A percentile compares a stretch with the other conserved stretches of the same genome.
Evolutionary conservation across 345 rosid genomes (phyloP).

Genomic region (Limnanthes douglasii): DNA sequence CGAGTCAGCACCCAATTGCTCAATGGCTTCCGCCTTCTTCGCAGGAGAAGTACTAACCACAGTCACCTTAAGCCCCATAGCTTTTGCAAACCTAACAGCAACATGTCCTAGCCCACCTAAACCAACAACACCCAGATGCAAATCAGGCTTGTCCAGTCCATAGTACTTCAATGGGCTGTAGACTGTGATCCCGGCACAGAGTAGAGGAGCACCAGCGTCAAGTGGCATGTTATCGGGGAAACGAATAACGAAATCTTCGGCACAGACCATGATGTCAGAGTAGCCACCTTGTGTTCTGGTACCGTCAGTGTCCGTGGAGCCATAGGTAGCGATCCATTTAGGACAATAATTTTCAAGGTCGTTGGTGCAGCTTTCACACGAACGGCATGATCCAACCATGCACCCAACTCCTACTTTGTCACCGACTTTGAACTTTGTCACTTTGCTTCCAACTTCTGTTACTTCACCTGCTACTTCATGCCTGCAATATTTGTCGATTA

Average conservation of each 20-base stretch:
- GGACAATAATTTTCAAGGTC: constrained; percentile 41
- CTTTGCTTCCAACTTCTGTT: constrained; percentile 35
- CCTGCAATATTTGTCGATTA: no score
- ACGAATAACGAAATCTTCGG: constrained; percentile 24
- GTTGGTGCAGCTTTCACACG: constrained; percentile 26
- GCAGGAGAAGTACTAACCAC: constrained; percentile 44
- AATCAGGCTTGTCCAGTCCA: constrained; percentile 26
- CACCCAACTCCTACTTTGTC: constrained; percentile 53
- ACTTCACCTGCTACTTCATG: constrained; percentile 47
- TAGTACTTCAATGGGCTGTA: constrained; percentile 31
- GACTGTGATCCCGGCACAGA: constrained; percentile 54
- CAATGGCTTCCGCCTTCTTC: constrained; percentile 42
- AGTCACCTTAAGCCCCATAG: constrained; percentile 47
- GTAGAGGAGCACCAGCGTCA: constrained; percentile 38
- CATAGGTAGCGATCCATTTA: constrained; percentile 15
- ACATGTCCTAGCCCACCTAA: constrained; percentile 62
- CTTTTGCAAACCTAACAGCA: constrained; percentile 50
- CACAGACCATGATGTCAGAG: constrained; percentile 29
- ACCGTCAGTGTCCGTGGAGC: constrained; percentile 19
- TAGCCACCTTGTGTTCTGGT: constrained; percentile 33
- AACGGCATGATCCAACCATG: constrained; percentile 31
- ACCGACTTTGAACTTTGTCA: constrained; percentile 27
- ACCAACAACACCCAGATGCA: constrained; percentile 44
- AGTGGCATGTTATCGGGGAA: constrained; percentile 34
- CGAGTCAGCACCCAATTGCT: constrained; percentile 31